phyloP scores from a whole-genome alignment of 495 filamentous ascomycete species.

The Penicillium antarcticum region DNA sequence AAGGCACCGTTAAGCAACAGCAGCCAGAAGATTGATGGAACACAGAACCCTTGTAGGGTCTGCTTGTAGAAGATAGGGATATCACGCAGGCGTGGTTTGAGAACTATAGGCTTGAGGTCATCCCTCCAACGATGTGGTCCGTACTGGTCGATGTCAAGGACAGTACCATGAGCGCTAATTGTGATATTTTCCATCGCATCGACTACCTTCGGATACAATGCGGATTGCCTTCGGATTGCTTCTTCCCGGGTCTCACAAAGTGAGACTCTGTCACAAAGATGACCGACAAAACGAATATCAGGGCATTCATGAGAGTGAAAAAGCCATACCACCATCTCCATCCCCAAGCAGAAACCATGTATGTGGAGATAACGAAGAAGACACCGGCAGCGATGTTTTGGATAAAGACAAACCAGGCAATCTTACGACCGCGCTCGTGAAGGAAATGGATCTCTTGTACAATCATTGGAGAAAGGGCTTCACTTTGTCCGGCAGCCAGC shows the following conservation, averaged over 20 bases:
- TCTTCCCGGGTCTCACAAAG: constrained; percentile 9
- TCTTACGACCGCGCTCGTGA: constrained; percentile 16
- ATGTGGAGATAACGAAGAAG: constrained; percentile 16
- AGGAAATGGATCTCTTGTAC: constrained; percentile 21
- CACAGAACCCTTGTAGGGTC: constrained; percentile 13
- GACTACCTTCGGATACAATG: neutral
- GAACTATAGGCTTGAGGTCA: constrained; percentile 9
- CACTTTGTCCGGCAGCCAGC: constrained; percentile 25
- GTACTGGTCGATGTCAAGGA: constrained; percentile 6
- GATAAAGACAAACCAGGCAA: constrained; percentile 20
- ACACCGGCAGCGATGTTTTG: constrained; percentile 14
- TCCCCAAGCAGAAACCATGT: constrained; percentile 14
- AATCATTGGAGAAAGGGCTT: constrained; percentile 23
- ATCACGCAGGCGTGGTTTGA: constrained; percentile 6
- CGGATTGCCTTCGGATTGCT: constrained; percentile 3
- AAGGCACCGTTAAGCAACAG: constrained; percentile 20
- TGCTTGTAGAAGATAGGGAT: constrained; percentile 19
- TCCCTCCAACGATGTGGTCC: constrained; percentile 11
- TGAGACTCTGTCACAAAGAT: constrained; percentile 14
- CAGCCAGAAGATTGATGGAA: constrained; percentile 22
- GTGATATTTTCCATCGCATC: neutral
- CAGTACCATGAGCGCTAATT: neutral
- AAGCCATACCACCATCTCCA: constrained; percentile 26
- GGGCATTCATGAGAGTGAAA: constrained; percentile 14
- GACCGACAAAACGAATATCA: constrained; percentile 8